Evolutionary conservation across 2,329 filamentous ascomycete genomes (phyloP), one percentile per base, ranked within the genome.

Genomic region (Annulohypoxylon truncatum): DNA sequence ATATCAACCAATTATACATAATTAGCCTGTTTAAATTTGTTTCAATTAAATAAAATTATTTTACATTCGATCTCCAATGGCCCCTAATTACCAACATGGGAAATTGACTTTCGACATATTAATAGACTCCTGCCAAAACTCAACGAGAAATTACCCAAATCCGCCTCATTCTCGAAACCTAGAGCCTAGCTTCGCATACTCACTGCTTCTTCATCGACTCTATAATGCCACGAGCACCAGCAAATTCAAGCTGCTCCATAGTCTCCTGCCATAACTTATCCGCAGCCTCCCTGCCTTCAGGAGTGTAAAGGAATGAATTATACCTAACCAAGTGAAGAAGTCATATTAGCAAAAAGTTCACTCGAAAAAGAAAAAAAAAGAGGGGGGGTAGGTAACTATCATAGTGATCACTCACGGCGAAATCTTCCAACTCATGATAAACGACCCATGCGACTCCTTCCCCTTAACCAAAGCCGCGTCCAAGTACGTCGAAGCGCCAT

Each of bases 361-460:
- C 2, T 18, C 2, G 2, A 20, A 24, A 9, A 24, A 15, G 18
- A 47, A 54, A 46, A n/a, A n/a, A n/a, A n/a, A n/a, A n/a, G n/a
- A n/a, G n/a, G n/a, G n/a, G 29, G 26, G 48, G 42, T 29, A 40
- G n/a, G n/a, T 10, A 12, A 38, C 13, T 20, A 26, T 18, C 26
- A 50, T 22, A 29, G 22, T 5, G 2, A 35, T 20, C 47, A 78
- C 82, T 80, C 73, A 85, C 80, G 82, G 80, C 3, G 70, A 67
- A 15, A 85, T 79, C 6, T 81, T 73, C 78, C 82, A 85, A 50
- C 81, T 80, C 78, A 82, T 83, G 0, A 86, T 40, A 63, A 82
- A 85, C 46, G 80, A 82, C 0, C 84, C 84, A 69, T 87, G 85
- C 0, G 82, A 82, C 70, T 85, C 83, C 44, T 77, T 78, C 0